Conservation (phyloP, 495 filamentous ascomycete genomes). For the Astrothelium subdiscretum region DNA sequence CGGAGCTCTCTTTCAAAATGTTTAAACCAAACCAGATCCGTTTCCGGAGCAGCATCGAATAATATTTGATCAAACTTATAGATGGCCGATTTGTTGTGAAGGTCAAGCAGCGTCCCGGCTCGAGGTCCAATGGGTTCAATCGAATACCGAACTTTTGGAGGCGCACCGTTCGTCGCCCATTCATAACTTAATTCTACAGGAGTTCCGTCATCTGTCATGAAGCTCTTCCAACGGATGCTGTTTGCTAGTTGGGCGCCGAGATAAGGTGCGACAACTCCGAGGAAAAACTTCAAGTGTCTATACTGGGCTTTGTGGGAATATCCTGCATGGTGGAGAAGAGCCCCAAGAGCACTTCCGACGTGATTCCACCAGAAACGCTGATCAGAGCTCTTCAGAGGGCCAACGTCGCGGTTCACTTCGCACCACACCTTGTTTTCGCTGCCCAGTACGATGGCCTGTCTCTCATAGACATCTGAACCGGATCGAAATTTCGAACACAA, state of each 20-base stretch:
- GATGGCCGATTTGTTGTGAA: neutral
- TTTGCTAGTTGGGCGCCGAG: neutral
- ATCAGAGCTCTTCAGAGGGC: neutral
- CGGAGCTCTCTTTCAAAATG: neutral
- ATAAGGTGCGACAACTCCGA: neutral
- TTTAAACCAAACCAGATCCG: neutral
- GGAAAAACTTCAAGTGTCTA: neutral
- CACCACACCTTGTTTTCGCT: neutral
- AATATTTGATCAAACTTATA: neutral
- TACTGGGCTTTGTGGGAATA: neutral
- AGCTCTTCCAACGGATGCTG: neutral
- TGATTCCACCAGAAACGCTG: neutral
- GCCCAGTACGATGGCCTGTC: too few relatives aligned
- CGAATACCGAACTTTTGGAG: neutral
- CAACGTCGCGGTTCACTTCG: neutral
- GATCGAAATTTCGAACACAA: too few relatives aligned
- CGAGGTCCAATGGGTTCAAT: neutral
- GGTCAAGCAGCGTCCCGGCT: neutral
- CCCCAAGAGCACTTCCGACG: neutral
- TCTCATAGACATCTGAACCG: too few relatives aligned
- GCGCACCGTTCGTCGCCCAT: neutral
- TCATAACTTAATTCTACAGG: neutral
- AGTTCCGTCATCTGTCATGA: neutral
- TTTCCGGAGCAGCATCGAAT: neutral
- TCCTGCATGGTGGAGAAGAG: neutral